Base-by-base conservation (phyloP, 2,329 filamentous ascomycete genomes). In the Pseudogymnoascus sp. region DNA sequence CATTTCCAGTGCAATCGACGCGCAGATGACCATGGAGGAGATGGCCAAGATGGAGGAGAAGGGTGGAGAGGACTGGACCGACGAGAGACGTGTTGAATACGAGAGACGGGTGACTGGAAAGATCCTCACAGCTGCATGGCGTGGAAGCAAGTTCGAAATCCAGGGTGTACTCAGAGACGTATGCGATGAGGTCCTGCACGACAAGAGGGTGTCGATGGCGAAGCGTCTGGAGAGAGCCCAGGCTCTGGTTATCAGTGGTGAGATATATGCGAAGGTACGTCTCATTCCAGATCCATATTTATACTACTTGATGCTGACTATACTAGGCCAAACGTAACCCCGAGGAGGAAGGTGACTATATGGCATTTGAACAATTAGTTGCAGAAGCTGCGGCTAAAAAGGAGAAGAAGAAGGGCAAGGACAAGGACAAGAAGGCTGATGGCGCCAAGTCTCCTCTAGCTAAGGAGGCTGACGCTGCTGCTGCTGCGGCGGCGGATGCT, bases 1-100 rank as follows among this genome's bases (percentile, higher is more conserved):
- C 30, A 97, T 99, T 73, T 92, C 87, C 66, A 95, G 91, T 60
- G 94, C 94, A 39, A 96, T 99, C 67, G 92, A 97, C 72, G 94
- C 94, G 25, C 94, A 99, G 79, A 89, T 96, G 80, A 96, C 92
- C 64, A 96, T 99, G 86, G 93, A 99, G 79, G 93, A 97, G 76
- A 97, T 99, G 94, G 92, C 92, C 62, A 92, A 93, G 75, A 82
- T 93, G 76, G 94, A 99, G 78, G 90, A 97, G 79, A 87, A 88
- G 71, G 94, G 93, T 61, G 94, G 94, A 59, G 94, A 97, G 62
- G 92, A 96, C 65, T 99, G 94, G 94, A 97, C 94, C 0, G 94
- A 99, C 66, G 94, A 97, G 85, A 92, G 90, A 80, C 92, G 92
- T 77, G 87, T 88, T 42, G 94, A 99, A 78, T 97, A 96, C 71